Evolutionary conservation across 257 asterid genomes (phyloP).

Genomic region (Asclepias syriaca): DNA sequence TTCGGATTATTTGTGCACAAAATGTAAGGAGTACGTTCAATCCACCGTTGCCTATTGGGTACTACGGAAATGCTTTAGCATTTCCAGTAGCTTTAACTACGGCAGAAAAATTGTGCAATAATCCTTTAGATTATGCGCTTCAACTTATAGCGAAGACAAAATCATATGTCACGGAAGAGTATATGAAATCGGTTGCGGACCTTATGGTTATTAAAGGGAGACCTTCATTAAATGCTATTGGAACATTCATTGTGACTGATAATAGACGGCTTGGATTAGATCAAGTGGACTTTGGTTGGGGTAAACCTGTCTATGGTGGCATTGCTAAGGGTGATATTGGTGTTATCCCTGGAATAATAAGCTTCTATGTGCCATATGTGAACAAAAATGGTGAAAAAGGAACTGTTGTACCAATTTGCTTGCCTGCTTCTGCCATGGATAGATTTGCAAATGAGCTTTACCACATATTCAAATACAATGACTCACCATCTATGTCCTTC

Average conservation of each 20-base stretch:
- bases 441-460: constrained; percentile 42
- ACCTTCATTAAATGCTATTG: constrained; percentile 29
- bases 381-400: constrained; percentile 52
- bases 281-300: constrained; percentile 70
- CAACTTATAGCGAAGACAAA: constrained; percentile 27
- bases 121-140: constrained; percentile 28
- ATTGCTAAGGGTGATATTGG: constrained; percentile 53
- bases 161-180: constrained; percentile 23
- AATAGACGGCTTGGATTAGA: constrained; percentile 37
- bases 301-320: constrained; percentile 47
- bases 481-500: too few relatives aligned
- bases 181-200: constrained; percentile 34
- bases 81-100: constrained; percentile 28
- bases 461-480: constrained; percentile 6
- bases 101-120: constrained; percentile 20
- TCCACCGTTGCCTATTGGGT: constrained; percentile 26
- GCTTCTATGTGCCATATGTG: constrained; percentile 38
- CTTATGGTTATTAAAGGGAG: constrained; percentile 28
- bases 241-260: constrained; percentile 43
- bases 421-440: constrained; percentile 50
- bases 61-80: constrained; percentile 36
- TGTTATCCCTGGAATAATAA: constrained; percentile 40
- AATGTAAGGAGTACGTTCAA: constrained; percentile 20
- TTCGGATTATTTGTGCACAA: constrained; percentile 20
- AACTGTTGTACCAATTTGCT: constrained; percentile 44